phyloP scores from a whole-genome alignment of 2,329 filamentous ascomycete species.

The Penicillium capsulatum region DNA sequence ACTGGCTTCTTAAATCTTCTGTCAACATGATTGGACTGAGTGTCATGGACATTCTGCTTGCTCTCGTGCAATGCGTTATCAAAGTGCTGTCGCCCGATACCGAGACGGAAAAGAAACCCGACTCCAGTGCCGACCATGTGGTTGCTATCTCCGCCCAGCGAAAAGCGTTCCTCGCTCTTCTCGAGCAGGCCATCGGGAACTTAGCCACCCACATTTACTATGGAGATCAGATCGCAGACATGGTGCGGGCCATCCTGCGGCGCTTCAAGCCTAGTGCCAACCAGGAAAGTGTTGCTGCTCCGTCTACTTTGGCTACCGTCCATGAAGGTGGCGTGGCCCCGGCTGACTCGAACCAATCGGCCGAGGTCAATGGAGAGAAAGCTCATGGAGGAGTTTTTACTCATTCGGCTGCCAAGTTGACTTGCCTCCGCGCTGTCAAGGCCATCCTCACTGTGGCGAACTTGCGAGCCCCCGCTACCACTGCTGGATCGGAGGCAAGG shows the following conservation, averaged over 20 bases:
- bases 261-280: constrained; percentile 65
- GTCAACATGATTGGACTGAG: constrained; percentile 93
- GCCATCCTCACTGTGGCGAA: constrained; percentile 80
- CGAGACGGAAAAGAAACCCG: constrained; percentile 21
- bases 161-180: constrained; percentile 61
- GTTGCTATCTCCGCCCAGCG: constrained; percentile 49
- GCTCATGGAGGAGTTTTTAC: constrained; percentile 54
- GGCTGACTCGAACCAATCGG: constrained; percentile 21
- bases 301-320: constrained; percentile 35
- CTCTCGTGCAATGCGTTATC: constrained; percentile 78
- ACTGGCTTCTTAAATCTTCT: constrained; percentile 76
- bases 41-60: constrained; percentile 88
- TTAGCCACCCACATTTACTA: constrained; percentile 96
- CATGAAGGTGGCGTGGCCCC: constrained; percentile 16
- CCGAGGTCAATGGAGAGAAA: constrained; percentile 42
- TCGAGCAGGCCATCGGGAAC: constrained; percentile 83
- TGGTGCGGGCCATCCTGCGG: constrained; percentile 75
- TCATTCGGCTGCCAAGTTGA: constrained; percentile 57
- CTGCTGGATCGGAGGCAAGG: constrained; percentile 62
- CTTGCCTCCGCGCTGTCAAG: constrained; percentile 74
- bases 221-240: constrained; percentile 90
- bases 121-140: constrained; percentile 9
- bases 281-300: constrained; percentile 43
- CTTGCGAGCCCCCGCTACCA: constrained; percentile 55
- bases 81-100: constrained; percentile 60